Evolutionary conservation across 2,329 filamentous ascomycete genomes (phyloP), one percentile per base, ranked within the genome.

Genomic region (Dactylellina parvicollis): DNA sequence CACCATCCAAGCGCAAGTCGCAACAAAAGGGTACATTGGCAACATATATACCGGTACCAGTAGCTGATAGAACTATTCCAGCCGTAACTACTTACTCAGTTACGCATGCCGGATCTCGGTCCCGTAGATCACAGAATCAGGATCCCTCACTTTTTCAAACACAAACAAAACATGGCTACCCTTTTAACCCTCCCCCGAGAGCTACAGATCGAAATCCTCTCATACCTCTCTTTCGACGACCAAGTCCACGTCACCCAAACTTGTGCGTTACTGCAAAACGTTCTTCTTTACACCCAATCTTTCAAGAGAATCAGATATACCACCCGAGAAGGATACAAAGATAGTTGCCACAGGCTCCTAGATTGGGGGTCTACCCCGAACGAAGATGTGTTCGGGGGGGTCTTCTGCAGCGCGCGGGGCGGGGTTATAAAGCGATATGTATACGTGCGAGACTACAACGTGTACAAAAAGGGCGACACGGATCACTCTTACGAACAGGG

Each of bases 101-200:
- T n/a, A n/a, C n/a, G n/a, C n/a, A n/a, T n/a, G n/a, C n/a, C n/a
- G n/a, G n/a, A n/a, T n/a, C n/a, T n/a, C n/a, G n/a, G n/a, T n/a
- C n/a, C n/a, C n/a, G n/a, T n/a, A n/a, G n/a, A n/a, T n/a, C n/a
- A n/a, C 14, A 34, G 30, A 34, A 34, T 7, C 7, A 9, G 4
- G 8, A 42, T 4, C 38, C 8, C 16, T 42, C 38, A 42, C 8
- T 7, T 16, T 42, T 8, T 7, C n/a, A 42, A 42, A 42, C 4
- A 8, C 16, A 9, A 42, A 42, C 16, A 42, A 16, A 47, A 8
- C 30, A 47, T 49, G 46, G 46, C 46, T 12, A 49, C 46, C 14
- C 46, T 61, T n/a, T n/a, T 61, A 28, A 50, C 57, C 12, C 18
- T 61, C n/a, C 57, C 57, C 24, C 30, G 46, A 22, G 34, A 42